Evolutionary conservation across 2,329 filamentous ascomycete species (phyloP).

Genomic region (Cladosporium sp.): DNA sequence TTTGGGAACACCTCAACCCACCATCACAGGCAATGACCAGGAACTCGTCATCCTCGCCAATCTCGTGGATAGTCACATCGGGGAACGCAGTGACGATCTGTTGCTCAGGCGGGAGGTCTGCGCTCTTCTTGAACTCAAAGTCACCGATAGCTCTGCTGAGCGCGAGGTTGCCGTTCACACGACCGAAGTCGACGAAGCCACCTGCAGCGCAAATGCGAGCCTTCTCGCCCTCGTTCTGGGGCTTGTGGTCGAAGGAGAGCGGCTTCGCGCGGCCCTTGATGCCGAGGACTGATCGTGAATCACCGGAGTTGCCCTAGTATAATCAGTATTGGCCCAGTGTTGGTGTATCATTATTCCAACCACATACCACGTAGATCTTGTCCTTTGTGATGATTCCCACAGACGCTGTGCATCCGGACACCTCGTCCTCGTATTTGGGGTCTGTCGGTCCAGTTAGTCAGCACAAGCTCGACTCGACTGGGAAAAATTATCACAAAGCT

Average conservation of each 20-base stretch:
- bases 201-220: constrained; percentile 93
- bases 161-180: constrained; percentile 96
- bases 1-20: constrained; percentile 47
- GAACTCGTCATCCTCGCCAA: constrained; percentile 93
- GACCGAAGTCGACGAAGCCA: constrained; percentile 96
- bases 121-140: constrained; percentile 99
- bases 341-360: not conserved
- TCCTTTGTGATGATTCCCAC: constrained; percentile 84
- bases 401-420: constrained; percentile 95
- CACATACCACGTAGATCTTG: constrained; percentile 84
- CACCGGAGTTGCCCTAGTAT: constrained; percentile 86
- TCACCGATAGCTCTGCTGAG: constrained; percentile 96
- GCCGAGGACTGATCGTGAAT: constrained; percentile 90
- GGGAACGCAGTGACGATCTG: constrained; percentile 98
- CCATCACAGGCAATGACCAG: constrained; percentile 89
- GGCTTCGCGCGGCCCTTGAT: constrained; percentile 97
- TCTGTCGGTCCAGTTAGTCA: constrained; percentile 57
- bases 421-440: constrained; percentile 94
- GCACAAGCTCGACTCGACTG: not conserved
- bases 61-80: constrained; percentile 87
- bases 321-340: constrained; percentile 9
- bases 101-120: constrained; percentile 93
- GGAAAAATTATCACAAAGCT: not conserved
- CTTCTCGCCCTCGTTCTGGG: constrained; percentile 97
- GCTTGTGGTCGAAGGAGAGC: constrained; percentile 98